phyloP scores from a whole-genome alignment of 805 yeast species.

The Hanseniaspora clermontiae region DNA sequence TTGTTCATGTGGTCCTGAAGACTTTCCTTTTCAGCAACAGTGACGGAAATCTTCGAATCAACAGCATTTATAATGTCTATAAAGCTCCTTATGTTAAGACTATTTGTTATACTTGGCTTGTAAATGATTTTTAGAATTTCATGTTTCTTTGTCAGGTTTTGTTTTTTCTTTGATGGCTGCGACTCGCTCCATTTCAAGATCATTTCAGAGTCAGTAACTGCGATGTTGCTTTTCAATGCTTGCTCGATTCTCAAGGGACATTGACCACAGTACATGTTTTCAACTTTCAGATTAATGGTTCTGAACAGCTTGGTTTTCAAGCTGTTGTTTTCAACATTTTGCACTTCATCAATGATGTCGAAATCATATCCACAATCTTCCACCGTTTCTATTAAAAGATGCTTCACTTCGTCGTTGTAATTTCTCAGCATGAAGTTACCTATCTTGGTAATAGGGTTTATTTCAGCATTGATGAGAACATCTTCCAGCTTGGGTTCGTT shows the following conservation, averaged over 20 bases:
- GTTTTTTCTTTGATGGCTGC: not conserved
- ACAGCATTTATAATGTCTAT: constrained; percentile 35
- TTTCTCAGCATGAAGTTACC: constrained; percentile 43
- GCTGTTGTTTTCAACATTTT: constrained; percentile 40
- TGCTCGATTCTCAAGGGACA: constrained; percentile 49
- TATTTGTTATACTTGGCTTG: constrained; percentile 33
- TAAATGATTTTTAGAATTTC: constrained; percentile 54
- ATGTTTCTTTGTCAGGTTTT: constrained; percentile 11
- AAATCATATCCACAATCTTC: constrained; percentile 58
- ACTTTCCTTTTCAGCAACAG: constrained; percentile 41
- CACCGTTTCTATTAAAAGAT: constrained; percentile 34
- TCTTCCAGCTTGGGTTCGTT: constrained; percentile 40
- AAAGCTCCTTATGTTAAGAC: constrained; percentile 44
- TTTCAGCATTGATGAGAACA: constrained; percentile 24
- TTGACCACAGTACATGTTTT: constrained; percentile 59
- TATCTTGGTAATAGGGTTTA: constrained; percentile 45
- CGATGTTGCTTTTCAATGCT: constrained; percentile 41
- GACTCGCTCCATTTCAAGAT: not conserved
- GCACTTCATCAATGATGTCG: constrained; percentile 32
- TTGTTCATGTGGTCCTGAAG: constrained; percentile 51
- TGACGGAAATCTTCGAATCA: constrained; percentile 33
- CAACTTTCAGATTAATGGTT: constrained; percentile 24
- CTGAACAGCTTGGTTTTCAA: constrained; percentile 24
- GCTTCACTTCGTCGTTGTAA: constrained; percentile 26
- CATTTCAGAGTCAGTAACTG: constrained; percentile 24